These are phyloP conservation scores for Nepenthes gracilis DNA, from an alignment of 148 eudicot species.

Conservation along the genomic window DNA sequence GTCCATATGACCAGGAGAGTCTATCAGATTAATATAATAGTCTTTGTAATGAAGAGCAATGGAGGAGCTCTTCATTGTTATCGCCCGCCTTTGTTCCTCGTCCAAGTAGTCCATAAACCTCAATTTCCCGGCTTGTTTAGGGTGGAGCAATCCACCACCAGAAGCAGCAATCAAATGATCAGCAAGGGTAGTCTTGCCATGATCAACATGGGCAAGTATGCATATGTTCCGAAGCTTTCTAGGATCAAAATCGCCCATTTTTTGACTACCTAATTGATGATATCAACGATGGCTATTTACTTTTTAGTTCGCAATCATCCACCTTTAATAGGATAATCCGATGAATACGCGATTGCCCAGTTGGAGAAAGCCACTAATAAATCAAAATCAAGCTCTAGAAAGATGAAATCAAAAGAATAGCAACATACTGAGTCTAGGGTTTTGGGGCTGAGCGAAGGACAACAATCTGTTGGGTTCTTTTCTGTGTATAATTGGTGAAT, in stretches of 20 bases:
- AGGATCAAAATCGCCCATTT: constrained; percentile 27
- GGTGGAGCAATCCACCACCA: constrained; percentile 79
- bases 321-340: too few species aligned
- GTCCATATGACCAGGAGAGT: constrained; percentile 98
- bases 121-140: constrained; percentile 78
- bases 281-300: background rate
- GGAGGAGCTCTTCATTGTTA: constrained; percentile 90
- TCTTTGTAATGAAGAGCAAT: constrained; percentile 45
- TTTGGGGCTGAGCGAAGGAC: background rate
- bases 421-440: background rate
- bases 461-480: constrained; percentile 6
- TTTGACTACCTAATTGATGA: background rate
- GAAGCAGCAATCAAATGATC: constrained; percentile 77
- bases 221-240: constrained; percentile 64
- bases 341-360: too few species aligned
- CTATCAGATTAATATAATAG: constrained; percentile 57
- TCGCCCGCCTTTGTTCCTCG: constrained; percentile 90
- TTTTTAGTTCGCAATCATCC: too few species aligned
- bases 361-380: background rate
- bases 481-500: constrained; percentile 6
- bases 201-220: constrained; percentile 94
- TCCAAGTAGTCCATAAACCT: constrained; percentile 82
- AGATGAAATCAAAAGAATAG: background rate
- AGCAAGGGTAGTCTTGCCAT: constrained; percentile 91
- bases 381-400: background rate